A percentile compares a stretch with the other conserved stretches of the same genome.
These are phyloP conservation scores for Colletotrichum musicola DNA, from an alignment of 2,329 filamentous ascomycete genomes.

Conservation along the genomic window DNA sequence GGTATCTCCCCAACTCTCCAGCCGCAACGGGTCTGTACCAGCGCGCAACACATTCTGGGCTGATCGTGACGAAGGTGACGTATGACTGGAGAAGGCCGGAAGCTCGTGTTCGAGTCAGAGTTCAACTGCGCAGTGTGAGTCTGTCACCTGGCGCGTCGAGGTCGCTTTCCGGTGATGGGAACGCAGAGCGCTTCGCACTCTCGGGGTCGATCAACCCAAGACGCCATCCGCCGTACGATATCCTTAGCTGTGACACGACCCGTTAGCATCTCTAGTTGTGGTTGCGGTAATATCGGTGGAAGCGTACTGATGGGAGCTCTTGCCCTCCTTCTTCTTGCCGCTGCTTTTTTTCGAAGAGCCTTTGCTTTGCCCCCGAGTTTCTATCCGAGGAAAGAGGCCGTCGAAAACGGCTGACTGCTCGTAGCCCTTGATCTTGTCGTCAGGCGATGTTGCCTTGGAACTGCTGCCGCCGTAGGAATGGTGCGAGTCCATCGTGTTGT, in stretches of 20 bases:
- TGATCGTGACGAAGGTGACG: not conserved
- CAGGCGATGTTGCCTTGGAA: slow-evolving; percentile 37
- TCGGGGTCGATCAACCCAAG: not conserved
- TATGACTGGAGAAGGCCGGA: not conserved
- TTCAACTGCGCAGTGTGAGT: not conserved
- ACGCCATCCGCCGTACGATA: too few species aligned
- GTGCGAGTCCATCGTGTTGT: slow-evolving; percentile 30
- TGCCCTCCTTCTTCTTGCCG: slow-evolving; percentile 32
- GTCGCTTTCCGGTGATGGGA: not conserved
- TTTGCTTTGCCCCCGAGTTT: slow-evolving; percentile 43
- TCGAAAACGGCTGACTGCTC: slow-evolving; percentile 39
- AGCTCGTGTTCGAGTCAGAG: not conserved
- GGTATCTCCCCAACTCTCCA: not conserved
- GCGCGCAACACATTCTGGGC: not conserved
- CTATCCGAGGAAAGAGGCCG: slow-evolving; percentile 43
- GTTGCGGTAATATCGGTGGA: too few species aligned
- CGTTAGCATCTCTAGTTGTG: slow-evolving; percentile 2
- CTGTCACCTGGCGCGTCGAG: not conserved
- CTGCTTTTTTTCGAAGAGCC: slow-evolving; percentile 32
- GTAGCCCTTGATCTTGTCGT: slow-evolving; percentile 33
- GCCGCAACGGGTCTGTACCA: not conserved
- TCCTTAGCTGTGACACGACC: slow-evolving; percentile 10
- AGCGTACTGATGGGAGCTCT: slow-evolving; percentile 25
- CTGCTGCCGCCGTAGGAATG: slow-evolving; percentile 34
- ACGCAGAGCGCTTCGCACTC: not conserved